Evolutionary conservation across 345 rosid genomes (phyloP).

Genomic region (Tarenaya hassleriana): DNA sequence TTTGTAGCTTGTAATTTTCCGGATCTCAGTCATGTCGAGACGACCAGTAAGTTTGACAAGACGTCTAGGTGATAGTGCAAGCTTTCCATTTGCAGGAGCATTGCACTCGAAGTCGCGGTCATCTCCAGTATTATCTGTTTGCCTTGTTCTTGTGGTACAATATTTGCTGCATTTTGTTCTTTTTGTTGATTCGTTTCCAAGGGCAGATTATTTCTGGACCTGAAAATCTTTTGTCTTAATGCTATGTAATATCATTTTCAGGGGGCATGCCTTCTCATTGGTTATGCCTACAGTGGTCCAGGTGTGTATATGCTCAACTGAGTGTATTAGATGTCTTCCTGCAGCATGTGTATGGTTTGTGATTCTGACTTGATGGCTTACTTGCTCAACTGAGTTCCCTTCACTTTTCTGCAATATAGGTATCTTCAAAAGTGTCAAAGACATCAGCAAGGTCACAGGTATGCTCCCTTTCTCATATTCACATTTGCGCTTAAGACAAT

Average conservation of each 20-base stretch:
- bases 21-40: constrained; percentile 51
- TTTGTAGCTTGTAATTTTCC: background rate
- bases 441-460: constrained; percentile 57
- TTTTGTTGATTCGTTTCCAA: background rate
- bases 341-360: background rate
- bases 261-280: constrained; percentile 81
- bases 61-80: constrained; percentile 63
- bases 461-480: constrained; percentile 15
- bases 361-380: background rate
- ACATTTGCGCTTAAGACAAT: background rate
- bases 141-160: constrained; percentile 60
- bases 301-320: constrained; percentile 31
- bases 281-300: constrained; percentile 63
- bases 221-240: no score
- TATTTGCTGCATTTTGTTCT: background rate
- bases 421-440: constrained; percentile 46
- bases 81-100: constrained; percentile 64
- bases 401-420: constrained; percentile 40
- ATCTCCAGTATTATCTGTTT: constrained; percentile 59
- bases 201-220: background rate
- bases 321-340: background rate
- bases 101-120: constrained; percentile 74
- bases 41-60: constrained; percentile 73
- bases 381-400: constrained; percentile 9
- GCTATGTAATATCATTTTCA: constrained; percentile 28